phyloP scores from a whole-genome alignment of 2,329 filamentous ascomycete genomes.

The Hymenoscyphus fraxineus region DNA sequence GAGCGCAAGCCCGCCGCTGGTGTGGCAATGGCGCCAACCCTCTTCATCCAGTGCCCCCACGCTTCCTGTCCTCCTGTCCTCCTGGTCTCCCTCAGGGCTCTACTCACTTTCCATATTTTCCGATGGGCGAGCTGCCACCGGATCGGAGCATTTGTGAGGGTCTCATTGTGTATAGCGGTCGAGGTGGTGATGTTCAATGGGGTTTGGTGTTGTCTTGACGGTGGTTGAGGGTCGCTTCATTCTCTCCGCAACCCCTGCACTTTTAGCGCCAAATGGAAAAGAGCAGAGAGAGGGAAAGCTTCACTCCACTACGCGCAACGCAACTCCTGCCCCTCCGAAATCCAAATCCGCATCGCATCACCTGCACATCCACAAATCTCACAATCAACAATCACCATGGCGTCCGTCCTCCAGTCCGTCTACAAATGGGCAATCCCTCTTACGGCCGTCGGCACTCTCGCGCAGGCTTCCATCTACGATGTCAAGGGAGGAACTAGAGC shows the following conservation, averaged over 20 bases:
- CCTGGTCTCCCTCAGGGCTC: background rate
- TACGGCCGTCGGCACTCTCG: constrained; percentile 62
- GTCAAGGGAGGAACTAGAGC: constrained; percentile 91
- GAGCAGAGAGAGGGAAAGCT: constrained; percentile 17
- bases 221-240: constrained; percentile 22
- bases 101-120: constrained; percentile 38
- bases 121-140: constrained; percentile 33
- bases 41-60: constrained; percentile 13
- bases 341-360: background rate
- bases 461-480: constrained; percentile 87
- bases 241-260: constrained; percentile 20
- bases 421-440: constrained; percentile 71
- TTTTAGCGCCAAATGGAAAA: constrained; percentile 31
- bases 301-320: constrained; percentile 6
- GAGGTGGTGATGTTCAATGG: constrained; percentile 24
- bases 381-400: constrained; percentile 35
- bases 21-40: constrained; percentile 13
- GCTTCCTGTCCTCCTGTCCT: too few relatives aligned
- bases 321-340: constrained; percentile 1
- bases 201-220: constrained; percentile 15
- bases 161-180: constrained; percentile 32
- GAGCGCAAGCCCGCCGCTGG: background rate
- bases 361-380: too few relatives aligned
- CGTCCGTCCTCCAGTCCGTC: constrained; percentile 54
- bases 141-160: constrained; percentile 33